phyloP scores from a whole-genome alignment of 2,329 filamentous ascomycete species.

The Botrytis squamosa region DNA sequence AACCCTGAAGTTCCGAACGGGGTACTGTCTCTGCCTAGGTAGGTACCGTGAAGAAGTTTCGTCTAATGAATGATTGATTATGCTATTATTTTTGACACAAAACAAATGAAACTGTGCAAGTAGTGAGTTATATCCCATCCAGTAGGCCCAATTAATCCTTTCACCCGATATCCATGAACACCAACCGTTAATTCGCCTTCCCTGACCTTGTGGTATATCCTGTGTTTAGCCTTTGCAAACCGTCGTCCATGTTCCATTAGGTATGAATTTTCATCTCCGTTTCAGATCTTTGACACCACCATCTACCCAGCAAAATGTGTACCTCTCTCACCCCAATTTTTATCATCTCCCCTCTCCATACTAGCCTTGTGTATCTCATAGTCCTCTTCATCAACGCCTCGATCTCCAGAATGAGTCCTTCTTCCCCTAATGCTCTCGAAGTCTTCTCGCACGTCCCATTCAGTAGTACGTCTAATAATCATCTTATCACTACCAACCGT shows the following conservation, averaged over 20 bases:
- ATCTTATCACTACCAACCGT: slow-evolving; percentile 26
- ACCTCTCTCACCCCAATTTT: not conserved
- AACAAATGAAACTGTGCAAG: not conserved
- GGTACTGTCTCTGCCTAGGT: not conserved
- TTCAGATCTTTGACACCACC: not conserved
- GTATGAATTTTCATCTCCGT: not conserved
- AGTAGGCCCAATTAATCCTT: not conserved
- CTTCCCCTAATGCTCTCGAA: not conserved
- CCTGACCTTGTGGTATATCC: not conserved
- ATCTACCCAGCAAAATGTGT: slow-evolving; percentile 2
- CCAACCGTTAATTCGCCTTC: not conserved
- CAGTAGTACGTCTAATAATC: slow-evolving; percentile 27
- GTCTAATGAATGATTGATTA: not conserved
- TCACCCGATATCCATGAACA: not conserved
- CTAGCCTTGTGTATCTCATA: slow-evolving; percentile 3
- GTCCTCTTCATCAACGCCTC: not conserved
- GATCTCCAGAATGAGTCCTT: not conserved
- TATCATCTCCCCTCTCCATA: not conserved
- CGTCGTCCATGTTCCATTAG: not conserved
- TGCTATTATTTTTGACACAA: not conserved
- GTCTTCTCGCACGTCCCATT: slow-evolving; percentile 27
- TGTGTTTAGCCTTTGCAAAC: not conserved
- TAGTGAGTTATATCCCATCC: not conserved
- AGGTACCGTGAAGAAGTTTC: not conserved
- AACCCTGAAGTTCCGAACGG: not conserved